phyloP scores from a whole-genome alignment of 352 stramenopile genomes.

The Globisporangium acanthophoron region DNA sequence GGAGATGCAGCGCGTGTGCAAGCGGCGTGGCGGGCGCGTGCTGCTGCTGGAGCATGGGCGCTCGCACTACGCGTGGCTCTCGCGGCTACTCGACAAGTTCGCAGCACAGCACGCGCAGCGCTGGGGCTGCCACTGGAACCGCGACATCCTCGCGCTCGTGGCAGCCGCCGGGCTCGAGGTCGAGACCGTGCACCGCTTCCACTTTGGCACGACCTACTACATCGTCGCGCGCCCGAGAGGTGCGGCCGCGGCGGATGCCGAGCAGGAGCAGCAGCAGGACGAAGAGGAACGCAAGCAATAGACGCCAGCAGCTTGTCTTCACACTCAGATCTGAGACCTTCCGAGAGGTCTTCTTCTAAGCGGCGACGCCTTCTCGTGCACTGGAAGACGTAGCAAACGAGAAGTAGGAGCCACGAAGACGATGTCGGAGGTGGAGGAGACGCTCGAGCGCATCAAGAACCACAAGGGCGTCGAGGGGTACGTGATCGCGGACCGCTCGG shows the following conservation, averaged over 20 bases:
- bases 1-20: conserved; percentile 94
- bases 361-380: too few species aligned
- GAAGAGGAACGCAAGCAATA: background rate
- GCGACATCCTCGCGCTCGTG: conserved; percentile 91
- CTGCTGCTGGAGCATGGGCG: conserved; percentile 94
- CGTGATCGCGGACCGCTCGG: conserved; percentile 91
- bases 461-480: conserved; percentile 94
- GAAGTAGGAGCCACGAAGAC: background rate
- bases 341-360: background rate
- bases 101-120: conserved; percentile 88
- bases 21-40: conserved; percentile 63
- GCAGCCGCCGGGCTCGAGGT: conserved; percentile 79
- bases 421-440: conserved; percentile 93
- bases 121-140: conserved; percentile 97
- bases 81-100: conserved; percentile 91
- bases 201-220: conserved; percentile 95
- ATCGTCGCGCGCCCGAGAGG: conserved; percentile 56
- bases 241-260: background rate
- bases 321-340: too few species aligned
- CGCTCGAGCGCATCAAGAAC: conserved; percentile 92
- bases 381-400: background rate
- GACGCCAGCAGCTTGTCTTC: background rate
- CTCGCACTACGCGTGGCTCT: conserved; percentile 88
- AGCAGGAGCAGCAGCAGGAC: too few species aligned
- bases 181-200: conserved; percentile 84